Base-by-base conservation (phyloP, 768 basidiomycete species). In the Boletellus ananas region DNA sequence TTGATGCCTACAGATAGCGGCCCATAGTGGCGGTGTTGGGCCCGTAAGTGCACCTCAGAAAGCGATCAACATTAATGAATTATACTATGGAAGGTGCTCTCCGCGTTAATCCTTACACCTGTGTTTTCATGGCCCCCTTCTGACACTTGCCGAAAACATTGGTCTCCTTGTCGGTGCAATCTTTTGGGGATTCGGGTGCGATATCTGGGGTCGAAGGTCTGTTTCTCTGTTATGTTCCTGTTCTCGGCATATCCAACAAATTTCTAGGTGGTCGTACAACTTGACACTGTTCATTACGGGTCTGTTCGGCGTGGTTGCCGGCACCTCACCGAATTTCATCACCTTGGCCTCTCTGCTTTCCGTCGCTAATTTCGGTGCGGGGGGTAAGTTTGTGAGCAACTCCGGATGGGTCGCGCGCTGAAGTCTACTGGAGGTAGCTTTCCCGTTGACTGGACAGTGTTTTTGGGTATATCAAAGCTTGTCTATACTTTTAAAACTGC, bases 391-490 rank as follows among this genome's bases (percentile, higher is more conserved):
- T 44, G 17, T 33, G 35, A 2, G n/a, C 31, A 12, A 41, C 31
- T 37, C 9, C 12, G 2, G 2, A 48, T 8, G n/a, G 34, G 23
- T 12, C n/a, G 3, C 2, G 20, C 37, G 35, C 25, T 55, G 13
- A 55, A 39, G 8, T 33, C 20, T 16, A 13, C 10, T 41, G 12
- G 16, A 68, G 70, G 83, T 9, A 83, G 83, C 58, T 62, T 83
- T 34, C 79, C 81, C 2, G 80, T 83, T 3, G 79, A 74, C 55
- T 73, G 76, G 13, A 73, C 76, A 6, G 73, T 80, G 18, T 79
- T 80, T 54, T 64, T 80, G 43, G 78, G 78, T 77, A 11, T 21
- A 55, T 11, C 25, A 16, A 2, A 39, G 8, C 9, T 33, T 18
- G 20, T 55, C 9, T 23, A 1, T 17, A 23, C 17, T 34, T 27